Conservation (phyloP, 495 filamentous ascomycete species). For the Xylaria telfairii region DNA sequence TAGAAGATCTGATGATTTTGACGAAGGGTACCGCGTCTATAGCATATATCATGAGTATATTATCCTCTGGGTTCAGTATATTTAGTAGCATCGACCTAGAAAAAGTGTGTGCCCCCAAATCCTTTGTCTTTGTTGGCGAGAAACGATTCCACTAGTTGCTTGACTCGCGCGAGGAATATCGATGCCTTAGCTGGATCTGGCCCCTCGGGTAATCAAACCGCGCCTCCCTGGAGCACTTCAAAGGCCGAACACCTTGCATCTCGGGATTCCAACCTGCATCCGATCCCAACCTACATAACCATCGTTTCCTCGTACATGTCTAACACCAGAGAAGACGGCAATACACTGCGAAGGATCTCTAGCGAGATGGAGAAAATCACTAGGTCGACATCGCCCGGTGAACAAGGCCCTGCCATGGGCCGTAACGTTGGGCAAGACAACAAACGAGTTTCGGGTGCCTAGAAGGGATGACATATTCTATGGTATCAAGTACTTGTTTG, state of each 20-base stretch:
- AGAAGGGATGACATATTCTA: not conserved
- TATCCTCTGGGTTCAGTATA: conserved; percentile 1
- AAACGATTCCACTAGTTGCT: not conserved
- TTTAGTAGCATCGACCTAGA: not conserved
- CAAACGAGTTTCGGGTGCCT: not conserved
- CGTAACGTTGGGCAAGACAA: conserved; percentile 20
- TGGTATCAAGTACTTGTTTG: not conserved
- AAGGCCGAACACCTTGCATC: conserved; percentile 15
- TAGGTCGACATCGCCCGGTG: not conserved
- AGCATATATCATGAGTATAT: conserved; percentile 2
- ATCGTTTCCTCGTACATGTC: not conserved
- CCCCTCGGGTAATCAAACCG: conserved; percentile 5
- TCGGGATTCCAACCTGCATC: conserved; percentile 12
- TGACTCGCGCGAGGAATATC: conserved; percentile 3
- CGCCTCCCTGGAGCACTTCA: not conserved
- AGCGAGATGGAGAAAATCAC: not conserved
- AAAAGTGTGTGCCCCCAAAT: not conserved
- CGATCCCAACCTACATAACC: not conserved
- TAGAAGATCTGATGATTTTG: not conserved
- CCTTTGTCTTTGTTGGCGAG: conserved; percentile 14
- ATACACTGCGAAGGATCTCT: conserved; percentile 20
- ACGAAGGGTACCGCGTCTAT: not conserved
- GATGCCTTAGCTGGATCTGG: conserved; percentile 17
- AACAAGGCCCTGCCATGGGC: not conserved
- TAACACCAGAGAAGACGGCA: conserved; percentile 4